Evolutionary conservation across 352 stramenopile species (phyloP), one percentile per base, ranked within the genome.

Genomic region (Pilasporangium apinafurcum): DNA sequence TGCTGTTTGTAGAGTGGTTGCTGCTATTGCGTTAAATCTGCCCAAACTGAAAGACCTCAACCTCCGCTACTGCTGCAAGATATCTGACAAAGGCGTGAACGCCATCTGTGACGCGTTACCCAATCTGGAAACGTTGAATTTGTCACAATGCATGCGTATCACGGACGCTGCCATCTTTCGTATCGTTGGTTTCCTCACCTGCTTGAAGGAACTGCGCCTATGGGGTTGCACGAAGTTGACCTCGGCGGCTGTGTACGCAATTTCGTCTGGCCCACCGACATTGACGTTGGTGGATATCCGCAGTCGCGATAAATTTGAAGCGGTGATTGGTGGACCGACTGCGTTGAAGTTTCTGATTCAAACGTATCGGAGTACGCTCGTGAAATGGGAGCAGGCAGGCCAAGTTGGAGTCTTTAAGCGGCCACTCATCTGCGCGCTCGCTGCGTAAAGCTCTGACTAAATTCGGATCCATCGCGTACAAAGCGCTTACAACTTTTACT

Each of bases 21-120:
- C 67, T 7, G 65, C 62, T 16, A 72, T 94, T 43, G 77, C 65
- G 2, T 16, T 34, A 3, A 17, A 73, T 18, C 26, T 81, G 26
- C 65, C 61, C 8, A 51, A 66, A 31, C 64, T 94, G 6, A 73
- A 71, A 35, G 60, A 86, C 18, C 46, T 94, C 37, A 90, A 92
- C 37, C 29, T 94, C 30, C 79, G 79, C 34, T 94, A 94, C 56
- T 92, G 79, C 64, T 92, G 86, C 74, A 92, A 92, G 47, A 50
- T 94, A 13, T 85, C 82, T 25, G 82, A 94, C 42, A 63, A 59
- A 9, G 70, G 59, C 16, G 78, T 94, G 8, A 39, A 46, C 7
- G 48, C 55, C 12, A 53, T 94, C 25, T 91, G 79, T 38, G 53
- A 73, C 14, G 56, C 47, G 5, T 24, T 86, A 21, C 42, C 55